These are phyloP conservation scores for Ramaria sp. DNA, from an alignment of 768 basidiomycete genomes.

Conservation along the genomic window DNA sequence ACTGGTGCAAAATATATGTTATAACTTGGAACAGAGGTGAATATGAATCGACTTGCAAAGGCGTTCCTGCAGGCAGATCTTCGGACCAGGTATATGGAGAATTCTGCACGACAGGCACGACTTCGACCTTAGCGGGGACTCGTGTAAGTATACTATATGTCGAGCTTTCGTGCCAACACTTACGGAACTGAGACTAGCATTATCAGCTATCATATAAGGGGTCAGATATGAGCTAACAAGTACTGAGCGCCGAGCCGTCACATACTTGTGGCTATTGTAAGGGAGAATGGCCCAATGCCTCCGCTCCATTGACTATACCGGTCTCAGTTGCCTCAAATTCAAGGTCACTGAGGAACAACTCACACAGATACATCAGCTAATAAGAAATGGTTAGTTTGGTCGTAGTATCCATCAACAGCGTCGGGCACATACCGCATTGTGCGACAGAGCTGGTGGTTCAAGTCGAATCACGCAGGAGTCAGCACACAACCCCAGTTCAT, in stretches of 20 bases:
- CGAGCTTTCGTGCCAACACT: not conserved
- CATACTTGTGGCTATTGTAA: constrained; percentile 1
- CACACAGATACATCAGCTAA: not conserved
- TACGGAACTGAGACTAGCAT: not conserved
- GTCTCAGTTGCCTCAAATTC: not conserved
- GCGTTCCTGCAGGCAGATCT: constrained; percentile 5
- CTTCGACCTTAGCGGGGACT: not conserved
- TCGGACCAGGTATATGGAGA: not conserved
- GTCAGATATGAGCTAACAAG: not conserved
- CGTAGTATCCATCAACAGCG: not conserved
- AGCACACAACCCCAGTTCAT: not conserved
- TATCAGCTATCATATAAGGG: not conserved
- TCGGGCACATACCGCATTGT: not conserved
- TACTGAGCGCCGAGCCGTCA: not conserved
- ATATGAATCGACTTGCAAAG: not conserved
- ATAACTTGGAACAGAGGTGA: not conserved
- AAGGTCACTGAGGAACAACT: not conserved
- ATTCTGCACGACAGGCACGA: not conserved
- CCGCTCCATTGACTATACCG: not conserved
- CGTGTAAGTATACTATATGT: not conserved
- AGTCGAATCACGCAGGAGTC: not conserved
- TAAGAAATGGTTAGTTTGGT: not conserved
- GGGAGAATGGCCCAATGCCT: not conserved
- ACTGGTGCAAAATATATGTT: not conserved
- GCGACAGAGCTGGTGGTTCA: not conserved